These are phyloP conservation scores for Gloeophyllum trabeum DNA, from an alignment of 768 basidiomycete species.

Conservation along the genomic window DNA sequence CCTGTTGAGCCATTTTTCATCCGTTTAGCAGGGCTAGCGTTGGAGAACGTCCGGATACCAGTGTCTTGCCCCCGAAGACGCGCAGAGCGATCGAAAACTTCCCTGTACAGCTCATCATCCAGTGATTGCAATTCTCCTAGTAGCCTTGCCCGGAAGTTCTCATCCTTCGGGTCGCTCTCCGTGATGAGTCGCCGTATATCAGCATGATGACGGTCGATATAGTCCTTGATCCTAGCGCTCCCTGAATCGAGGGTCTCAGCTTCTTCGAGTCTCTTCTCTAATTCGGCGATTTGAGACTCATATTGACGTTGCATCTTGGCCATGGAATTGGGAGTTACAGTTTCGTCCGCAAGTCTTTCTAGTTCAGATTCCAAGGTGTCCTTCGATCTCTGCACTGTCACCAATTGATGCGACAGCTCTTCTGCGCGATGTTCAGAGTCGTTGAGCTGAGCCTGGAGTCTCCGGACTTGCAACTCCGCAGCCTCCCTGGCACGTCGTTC, in stretches of 20 bases:
- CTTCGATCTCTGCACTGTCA: slow-evolving; percentile 47
- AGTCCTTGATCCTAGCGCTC: slow-evolving; percentile 44
- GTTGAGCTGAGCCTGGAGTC: slow-evolving; percentile 52
- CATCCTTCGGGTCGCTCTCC: slow-evolving; percentile 44
- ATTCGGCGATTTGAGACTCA: slow-evolving; percentile 45
- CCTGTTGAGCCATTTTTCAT: slow-evolving; percentile 24
- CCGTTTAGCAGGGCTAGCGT: slow-evolving; percentile 38
- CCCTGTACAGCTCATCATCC: slow-evolving; percentile 45
- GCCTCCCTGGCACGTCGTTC: slow-evolving; percentile 56
- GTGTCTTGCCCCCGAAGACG: slow-evolving; percentile 12
- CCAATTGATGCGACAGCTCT: slow-evolving; percentile 42
- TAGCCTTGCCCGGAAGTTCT: slow-evolving; percentile 48
- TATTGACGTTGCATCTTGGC: slow-evolving; percentile 56
- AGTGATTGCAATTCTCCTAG: slow-evolving; percentile 51
- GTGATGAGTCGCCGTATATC: slow-evolving; percentile 60
- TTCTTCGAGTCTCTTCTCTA: slow-evolving; percentile 53
- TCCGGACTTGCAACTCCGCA: slow-evolving; percentile 49
- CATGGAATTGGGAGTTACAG: slow-evolving; percentile 38
- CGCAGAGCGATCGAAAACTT: slow-evolving; percentile 30
- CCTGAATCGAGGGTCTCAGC: slow-evolving; percentile 37
- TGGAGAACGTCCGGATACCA: slow-evolving; percentile 26
- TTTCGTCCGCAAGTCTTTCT: slow-evolving; percentile 51
- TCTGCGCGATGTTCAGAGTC: slow-evolving; percentile 40
- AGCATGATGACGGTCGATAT: slow-evolving; percentile 57
- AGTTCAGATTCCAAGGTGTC: slow-evolving; percentile 58